Evolutionary conservation across 495 filamentous ascomycete genomes (phyloP), one percentile per base, ranked within the genome.

Genomic region (Trichoderma reesei): DNA sequence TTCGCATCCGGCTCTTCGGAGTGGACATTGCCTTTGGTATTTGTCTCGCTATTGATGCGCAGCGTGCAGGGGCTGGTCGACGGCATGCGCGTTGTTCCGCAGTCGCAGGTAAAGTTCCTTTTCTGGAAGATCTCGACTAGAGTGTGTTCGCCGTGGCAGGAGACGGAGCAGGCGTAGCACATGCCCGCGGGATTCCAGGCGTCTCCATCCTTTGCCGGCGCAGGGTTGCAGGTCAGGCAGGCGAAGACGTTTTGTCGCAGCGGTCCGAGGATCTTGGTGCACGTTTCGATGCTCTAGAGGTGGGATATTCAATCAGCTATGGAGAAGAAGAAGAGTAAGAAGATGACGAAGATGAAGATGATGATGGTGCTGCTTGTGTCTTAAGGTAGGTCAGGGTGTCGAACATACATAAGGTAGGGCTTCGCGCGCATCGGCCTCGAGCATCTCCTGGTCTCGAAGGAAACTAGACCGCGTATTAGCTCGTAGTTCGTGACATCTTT

Each of bases 71-170:
- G 86, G 66, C 78, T 83, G 0, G 84, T 80, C 0, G 82, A 70
- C 1, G 88, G 85, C 39, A 96, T 74, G 38, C 92, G 86, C 38
- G 88, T 89, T 0, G 92, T 97, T 13, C 95, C 95, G 71, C 95
- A 99, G 72, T 99, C 95, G 76, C 95, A 99, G 36, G 90, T 90
- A 71, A 98, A 96, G 73, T 96, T 86, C 66, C 95, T 86, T 78
- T 96, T 96, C 72, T 83, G 85, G 81, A 99, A 99, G 18, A 99
- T 89, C 76, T 99, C 95, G 36, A 97, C 95, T 31, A 99, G 82
- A 4, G 84, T 88, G 70, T 98, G 95, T 71, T 97, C 92, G 62
- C 94, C 92, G 68, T 99, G 94, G 73, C 94, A 99, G 67, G 91
- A 86, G 41, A 99, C 94, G 18, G 91, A 96, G 79, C 94, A 99